Conservation (phyloP, 176 grass and related monocot species). For the Hordeum vulgare region DNA sequence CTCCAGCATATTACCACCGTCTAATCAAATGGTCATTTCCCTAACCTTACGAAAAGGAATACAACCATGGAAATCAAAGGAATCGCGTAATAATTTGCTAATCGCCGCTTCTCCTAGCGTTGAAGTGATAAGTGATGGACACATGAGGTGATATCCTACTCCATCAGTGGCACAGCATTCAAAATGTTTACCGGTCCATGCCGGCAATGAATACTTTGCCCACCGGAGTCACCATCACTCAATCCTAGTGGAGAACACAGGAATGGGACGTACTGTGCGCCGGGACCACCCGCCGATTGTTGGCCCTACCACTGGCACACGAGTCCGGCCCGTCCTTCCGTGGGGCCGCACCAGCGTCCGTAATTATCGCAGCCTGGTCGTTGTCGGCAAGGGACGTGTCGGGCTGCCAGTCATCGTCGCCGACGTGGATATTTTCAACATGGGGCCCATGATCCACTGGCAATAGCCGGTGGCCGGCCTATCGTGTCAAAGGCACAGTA, state of each 20-base stretch:
- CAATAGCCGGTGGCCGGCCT: no score
- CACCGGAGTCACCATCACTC: constrained; percentile 7
- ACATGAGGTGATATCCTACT: not conserved
- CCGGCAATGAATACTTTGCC: not conserved
- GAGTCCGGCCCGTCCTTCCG: not conserved
- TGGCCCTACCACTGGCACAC: not conserved
- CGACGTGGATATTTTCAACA: not conserved
- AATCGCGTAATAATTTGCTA: not conserved
- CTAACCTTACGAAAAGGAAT: not conserved
- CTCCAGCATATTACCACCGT: not conserved
- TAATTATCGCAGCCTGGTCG: constrained; percentile 23
- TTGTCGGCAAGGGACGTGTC: constrained; percentile 33
- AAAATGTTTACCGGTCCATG: not conserved
- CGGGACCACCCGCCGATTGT: not conserved
- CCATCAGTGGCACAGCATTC: not conserved
- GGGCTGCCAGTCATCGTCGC: not conserved
- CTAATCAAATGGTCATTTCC: not conserved
- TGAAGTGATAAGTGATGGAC: not conserved
- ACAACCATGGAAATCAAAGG: not conserved
- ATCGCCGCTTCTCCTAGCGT: not conserved
- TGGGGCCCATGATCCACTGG: not conserved
- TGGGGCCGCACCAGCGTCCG: constrained; percentile 19
- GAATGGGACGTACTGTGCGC: not conserved
- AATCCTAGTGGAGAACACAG: not conserved
- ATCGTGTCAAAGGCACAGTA: no score